Base-by-base conservation (phyloP, 139 green algal genomes). In the Limnomonas spitsbergensis region DNA sequence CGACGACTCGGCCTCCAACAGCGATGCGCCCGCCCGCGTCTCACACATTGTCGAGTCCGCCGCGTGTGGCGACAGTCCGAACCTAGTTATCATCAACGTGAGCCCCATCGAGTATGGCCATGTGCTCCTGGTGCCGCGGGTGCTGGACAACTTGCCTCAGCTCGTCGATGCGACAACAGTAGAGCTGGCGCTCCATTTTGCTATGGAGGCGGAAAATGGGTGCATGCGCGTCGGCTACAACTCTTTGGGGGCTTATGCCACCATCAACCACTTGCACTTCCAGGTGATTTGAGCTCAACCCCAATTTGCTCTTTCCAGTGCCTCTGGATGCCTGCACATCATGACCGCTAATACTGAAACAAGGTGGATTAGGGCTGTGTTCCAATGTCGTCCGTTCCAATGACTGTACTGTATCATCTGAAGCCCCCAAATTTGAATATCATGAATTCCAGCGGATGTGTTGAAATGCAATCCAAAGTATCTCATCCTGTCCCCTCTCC, bases 241-340 rank as follows among this genome's bases (percentile, higher is more conserved):
- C 85, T 95, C 89, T 0, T 88, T 99, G 53, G 96, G 96, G 29
- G 96, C 96, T 2, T 99, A 96, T 66, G 96, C 90, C 54, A 99
- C 96, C 53, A 97, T 99, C 88, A 99, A 99, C 89, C 96, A 99
- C 81, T 90, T 99, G 66, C 96, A 99, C 88, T 99, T 98, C 86
- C 96, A 99, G 90, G 92, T 92, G 24, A 76, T 75, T 20, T 61
- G 47, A 29, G 14, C 47, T 61, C n/a, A n/a, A n/a, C n/a, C n/a
- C n/a, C n/a, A n/a, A n/a, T n/a, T n/a, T n/a, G n/a, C n/a, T n/a
- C n/a, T n/a, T n/a, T n/a, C n/a, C n/a, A n/a, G n/a, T n/a, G n/a
- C n/a, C n/a, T n/a, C n/a, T n/a, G n/a, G n/a, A n/a, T n/a, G n/a
- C n/a, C n/a, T n/a, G n/a, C n/a, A n/a, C n/a, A n/a, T n/a, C n/a